Base-by-base conservation (phyloP, 805 yeast genomes). In the Lipomyces yamanashiensis region DNA sequence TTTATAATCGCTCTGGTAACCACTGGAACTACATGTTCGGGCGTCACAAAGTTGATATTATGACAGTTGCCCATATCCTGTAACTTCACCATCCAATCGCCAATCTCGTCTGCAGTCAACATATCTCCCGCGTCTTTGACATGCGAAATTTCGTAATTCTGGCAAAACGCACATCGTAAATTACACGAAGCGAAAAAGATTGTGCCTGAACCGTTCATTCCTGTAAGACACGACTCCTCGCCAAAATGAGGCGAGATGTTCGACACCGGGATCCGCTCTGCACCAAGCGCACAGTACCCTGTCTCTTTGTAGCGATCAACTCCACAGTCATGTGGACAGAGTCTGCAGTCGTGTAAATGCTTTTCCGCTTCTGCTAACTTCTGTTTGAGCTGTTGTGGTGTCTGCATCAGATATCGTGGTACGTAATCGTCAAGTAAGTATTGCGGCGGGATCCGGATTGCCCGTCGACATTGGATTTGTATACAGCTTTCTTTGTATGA, bases 161-260 rank as follows among this genome's bases (percentile, higher is more conserved):
- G 70, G 50, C 70, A 67, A 57, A 67, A 67, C 47, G 62, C 68
- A 50, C 70, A 67, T 17, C 70, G 61, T 59, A 67, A 51, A 40
- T 67, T 67, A 54, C 70, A 67, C 41, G 70, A 68, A 23, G 70
- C 67, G 21, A 67, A 67, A 48, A 67, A 67, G 2, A 67, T 64
- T 34, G 70, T 59, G n/a, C 70, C 70, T 4, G 69, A 65, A 13
- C 70, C 70, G 50, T 68, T 68, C 44, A 41, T 37, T 8, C 70
- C 70, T 12, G 64, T 58, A 21, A 67, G 10, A 34, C 69, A 67
- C n/a, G 70, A 49, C 47, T 67, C 70, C 43, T 67, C 70, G 19
- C 70, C 70, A 54, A 67, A 64, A 28, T 67, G 70, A 23, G 70
- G 70, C 19, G 70, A 66, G 6, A 67, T 59, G 23, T 40, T 64